A percentile compares a stretch with the other conserved stretches of the same genome.
phyloP scores from a whole-genome alignment of 371 early-diverging fungal species.

The Syncephalastrum contaminatum region DNA sequence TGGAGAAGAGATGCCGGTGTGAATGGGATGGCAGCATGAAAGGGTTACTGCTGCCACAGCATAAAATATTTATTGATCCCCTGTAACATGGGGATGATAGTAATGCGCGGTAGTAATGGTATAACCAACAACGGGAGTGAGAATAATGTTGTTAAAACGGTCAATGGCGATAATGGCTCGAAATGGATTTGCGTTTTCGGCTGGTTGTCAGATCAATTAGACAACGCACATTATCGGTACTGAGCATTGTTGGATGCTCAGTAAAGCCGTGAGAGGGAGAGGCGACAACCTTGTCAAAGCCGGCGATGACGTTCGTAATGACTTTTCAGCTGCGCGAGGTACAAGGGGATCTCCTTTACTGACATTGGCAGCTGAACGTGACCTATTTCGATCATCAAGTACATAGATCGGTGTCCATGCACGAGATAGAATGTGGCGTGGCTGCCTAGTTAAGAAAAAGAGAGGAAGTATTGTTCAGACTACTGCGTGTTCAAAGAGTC shows the following conservation, averaged over 20 bases:
- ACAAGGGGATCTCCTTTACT: not conserved
- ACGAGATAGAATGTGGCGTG: constrained; percentile 2
- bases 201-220: not conserved
- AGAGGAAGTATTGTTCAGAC: not conserved
- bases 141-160: too few species aligned
- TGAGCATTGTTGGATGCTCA: not conserved
- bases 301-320: constrained; percentile 3
- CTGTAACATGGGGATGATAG: too few species aligned
- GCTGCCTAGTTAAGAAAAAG: not conserved
- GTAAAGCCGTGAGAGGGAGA: not conserved
- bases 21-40: too few species aligned
- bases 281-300: constrained; percentile 1
- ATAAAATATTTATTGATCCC: too few species aligned
- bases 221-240: not conserved
- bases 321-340: not conserved
- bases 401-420: not conserved
- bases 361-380: not conserved
- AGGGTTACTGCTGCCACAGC: too few species aligned
- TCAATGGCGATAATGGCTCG: too few species aligned
- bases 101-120: too few species aligned
- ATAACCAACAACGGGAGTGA: too few species aligned
- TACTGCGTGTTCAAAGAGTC: not conserved
- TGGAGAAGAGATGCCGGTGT: too few species aligned
- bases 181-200: not conserved
- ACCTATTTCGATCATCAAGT: not conserved